Percentiles rank a stretch among this genome's conserved stretches.
Conservation (phyloP, 768 basidiomycete genomes). For the Termitomyces sp. region DNA sequence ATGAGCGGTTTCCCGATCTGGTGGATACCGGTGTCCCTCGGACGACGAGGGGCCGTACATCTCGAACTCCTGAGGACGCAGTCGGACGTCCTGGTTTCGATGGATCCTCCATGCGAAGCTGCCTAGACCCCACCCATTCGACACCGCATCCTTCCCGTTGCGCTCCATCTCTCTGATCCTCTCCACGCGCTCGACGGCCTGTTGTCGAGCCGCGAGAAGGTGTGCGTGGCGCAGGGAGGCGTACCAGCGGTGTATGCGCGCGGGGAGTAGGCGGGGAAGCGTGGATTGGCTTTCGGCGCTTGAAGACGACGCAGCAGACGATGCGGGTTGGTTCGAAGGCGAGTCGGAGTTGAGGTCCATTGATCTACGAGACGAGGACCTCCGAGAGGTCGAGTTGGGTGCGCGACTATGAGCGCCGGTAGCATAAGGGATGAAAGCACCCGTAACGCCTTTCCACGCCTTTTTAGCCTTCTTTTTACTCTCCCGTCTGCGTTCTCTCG, state of each 20-base stretch:
- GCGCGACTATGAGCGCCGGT: neutral
- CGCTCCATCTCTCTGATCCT: slow-evolving; percentile 60
- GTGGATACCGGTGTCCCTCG: slow-evolving; percentile 2
- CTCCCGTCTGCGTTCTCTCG: slow-evolving; percentile 41
- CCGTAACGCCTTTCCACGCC: slow-evolving; percentile 55
- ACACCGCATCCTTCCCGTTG: slow-evolving; percentile 21
- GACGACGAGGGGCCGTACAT: slow-evolving; percentile 13
- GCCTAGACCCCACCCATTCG: slow-evolving; percentile 69
- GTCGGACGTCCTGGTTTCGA: slow-evolving; percentile 7
- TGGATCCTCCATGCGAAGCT: slow-evolving; percentile 46
- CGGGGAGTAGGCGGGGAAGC: slow-evolving; percentile 34
- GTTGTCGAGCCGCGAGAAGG: slow-evolving; percentile 60
- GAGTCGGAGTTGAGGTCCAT: slow-evolving; percentile 8
- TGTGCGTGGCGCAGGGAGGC: slow-evolving; percentile 65
- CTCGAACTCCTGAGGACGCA: slow-evolving; percentile 16
- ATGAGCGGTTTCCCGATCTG: neutral
- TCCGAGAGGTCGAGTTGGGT: neutral
- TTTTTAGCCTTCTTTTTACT: slow-evolving; percentile 49
- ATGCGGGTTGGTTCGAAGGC: neutral
- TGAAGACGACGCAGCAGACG: slow-evolving; percentile 12
- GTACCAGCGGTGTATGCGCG: slow-evolving; percentile 48
- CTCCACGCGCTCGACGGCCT: slow-evolving; percentile 64
- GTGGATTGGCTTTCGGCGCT: slow-evolving; percentile 19
- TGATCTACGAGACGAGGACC: slow-evolving; percentile 2
- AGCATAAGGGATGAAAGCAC: slow-evolving; percentile 33